phyloP scores from a whole-genome alignment of 2,329 filamentous ascomycete species.

The Aphanocladium album region DNA sequence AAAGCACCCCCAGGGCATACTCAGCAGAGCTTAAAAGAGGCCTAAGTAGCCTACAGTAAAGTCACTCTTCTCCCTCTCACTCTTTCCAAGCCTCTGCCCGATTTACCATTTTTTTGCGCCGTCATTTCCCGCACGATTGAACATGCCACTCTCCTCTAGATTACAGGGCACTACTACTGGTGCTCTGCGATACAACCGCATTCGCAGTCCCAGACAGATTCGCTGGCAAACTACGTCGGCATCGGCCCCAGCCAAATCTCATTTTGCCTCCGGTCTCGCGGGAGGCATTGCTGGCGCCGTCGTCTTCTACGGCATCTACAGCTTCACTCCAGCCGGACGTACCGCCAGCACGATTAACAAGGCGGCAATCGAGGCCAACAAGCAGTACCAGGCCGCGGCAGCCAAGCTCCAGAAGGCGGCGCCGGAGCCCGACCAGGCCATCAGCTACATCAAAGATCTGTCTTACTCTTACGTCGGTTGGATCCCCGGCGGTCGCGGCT shows the following conservation, averaged over 20 bases:
- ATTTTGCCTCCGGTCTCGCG: slow-evolving; percentile 36
- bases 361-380: slow-evolving; percentile 49
- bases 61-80: not conserved
- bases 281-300: slow-evolving; percentile 40
- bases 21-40: not conserved
- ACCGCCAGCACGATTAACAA: slow-evolving; percentile 40
- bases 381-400: slow-evolving; percentile 55
- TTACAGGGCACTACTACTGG: not conserved
- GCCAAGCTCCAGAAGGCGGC: slow-evolving; percentile 57
- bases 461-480: slow-evolving; percentile 65
- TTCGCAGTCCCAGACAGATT: not conserved
- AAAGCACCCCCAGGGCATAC: too few species aligned
- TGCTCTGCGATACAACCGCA: not conserved
- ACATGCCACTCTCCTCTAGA: not conserved
- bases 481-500: slow-evolving; percentile 64
- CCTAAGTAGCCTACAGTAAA: not conserved
- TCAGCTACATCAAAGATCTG: slow-evolving; percentile 60
- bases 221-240: not conserved
- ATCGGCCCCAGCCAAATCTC: slow-evolving; percentile 18
- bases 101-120: too few species aligned
- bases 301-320: slow-evolving; percentile 39
- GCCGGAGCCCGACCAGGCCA: slow-evolving; percentile 61
- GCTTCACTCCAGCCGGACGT: slow-evolving; percentile 39
- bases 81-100: not conserved
- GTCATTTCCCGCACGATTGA: not conserved